Base-by-base conservation (phyloP, 192 early-diverging fungal species). In the Thamnidium elegans region DNA sequence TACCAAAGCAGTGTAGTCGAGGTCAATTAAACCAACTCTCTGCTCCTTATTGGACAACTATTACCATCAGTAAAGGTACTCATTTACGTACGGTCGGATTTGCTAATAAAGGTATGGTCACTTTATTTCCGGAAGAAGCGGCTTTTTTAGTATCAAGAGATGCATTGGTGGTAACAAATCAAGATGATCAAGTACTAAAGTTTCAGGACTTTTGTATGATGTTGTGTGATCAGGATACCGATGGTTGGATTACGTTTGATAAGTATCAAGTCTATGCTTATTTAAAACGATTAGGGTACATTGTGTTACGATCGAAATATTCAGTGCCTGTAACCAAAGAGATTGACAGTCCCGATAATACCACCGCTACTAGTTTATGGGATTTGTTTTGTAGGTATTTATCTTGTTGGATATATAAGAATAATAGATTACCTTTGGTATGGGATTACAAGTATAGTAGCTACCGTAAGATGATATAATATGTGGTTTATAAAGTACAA, bases 231-330 rank as follows among this genome's bases (percentile, higher is more conserved):
- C n/a, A 50, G 15, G 14, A 34, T 10, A 47, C 17, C 8, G 70
- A 66, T 51, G 76, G 61, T 10, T 73, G 64, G 56, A 67, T 78
- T 19, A 70, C 48, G 1, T 71, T 63, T 63, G 76, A 78, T 42
- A 67, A 71, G 7, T 78, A 78, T 58, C 76, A 78, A 53, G 67
- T 71, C 0, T 84, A 81, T 63, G 71, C 78, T 1, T 79, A 81
- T 76, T 66, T 84, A 3, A 84, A 84, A 61, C 72, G 80, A 39
- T 65, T 81, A 14, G 82, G 82, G 3, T 84, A 75, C 52, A 75
- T 70, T n/a, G 78, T 81, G 4, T 69, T 68, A 1, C 43, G 82
- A 45, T 58, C 80, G 20, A 50, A 50, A 8, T 58, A 55, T n/a
- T 26, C 26, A 26, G 26, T 26, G 26, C 26, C 26, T 26, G 26